phyloP scores from a whole-genome alignment of 2,329 filamentous ascomycete species.

The Podosphaera aphanis region DNA sequence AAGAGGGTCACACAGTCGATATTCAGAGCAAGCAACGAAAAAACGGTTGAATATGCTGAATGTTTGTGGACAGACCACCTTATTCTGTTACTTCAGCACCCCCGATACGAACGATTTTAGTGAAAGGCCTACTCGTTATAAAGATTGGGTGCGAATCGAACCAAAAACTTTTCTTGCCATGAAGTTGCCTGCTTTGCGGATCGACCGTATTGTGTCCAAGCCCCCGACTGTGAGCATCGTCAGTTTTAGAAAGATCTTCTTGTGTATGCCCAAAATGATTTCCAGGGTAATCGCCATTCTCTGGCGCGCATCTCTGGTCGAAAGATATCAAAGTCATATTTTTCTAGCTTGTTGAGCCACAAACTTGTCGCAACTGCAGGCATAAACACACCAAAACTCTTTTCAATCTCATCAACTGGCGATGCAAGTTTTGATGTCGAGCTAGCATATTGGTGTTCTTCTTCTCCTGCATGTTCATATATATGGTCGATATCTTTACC shows the following conservation, averaged over 20 bases:
- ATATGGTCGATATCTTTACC: slow-evolving; percentile 60
- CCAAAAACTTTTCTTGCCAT: too few relatives aligned
- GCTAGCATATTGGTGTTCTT: slow-evolving; percentile 31
- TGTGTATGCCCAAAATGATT: slow-evolving; percentile 35
- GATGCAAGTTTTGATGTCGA: slow-evolving; percentile 18
- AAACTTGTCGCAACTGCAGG: slow-evolving; percentile 55
- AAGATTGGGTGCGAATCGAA: too few relatives aligned
- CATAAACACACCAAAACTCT: slow-evolving; percentile 57
- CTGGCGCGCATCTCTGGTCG: slow-evolving; percentile 34
- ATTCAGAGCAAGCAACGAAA: too few relatives aligned
- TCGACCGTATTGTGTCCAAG: too few relatives aligned
- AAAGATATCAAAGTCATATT: slow-evolving; percentile 65
- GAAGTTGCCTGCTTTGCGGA: too few relatives aligned
- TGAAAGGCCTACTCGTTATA: too few relatives aligned
- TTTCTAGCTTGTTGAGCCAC: slow-evolving; percentile 59
- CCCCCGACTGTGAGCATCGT: background rate
- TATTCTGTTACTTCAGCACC: too few relatives aligned
- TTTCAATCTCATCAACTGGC: slow-evolving; percentile 28
- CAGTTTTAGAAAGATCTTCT: slow-evolving; percentile 24
- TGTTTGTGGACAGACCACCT: too few relatives aligned
- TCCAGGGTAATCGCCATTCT: slow-evolving; percentile 76
- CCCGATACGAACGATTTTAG: too few relatives aligned
- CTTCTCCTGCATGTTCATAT: slow-evolving; percentile 68
- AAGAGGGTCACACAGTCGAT: too few relatives aligned
- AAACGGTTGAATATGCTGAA: too few relatives aligned